Percentiles rank a stretch among this genome's conserved stretches.
phyloP scores from a whole-genome alignment of 371 early-diverging fungal species.

The Funneliformis caledonium region DNA sequence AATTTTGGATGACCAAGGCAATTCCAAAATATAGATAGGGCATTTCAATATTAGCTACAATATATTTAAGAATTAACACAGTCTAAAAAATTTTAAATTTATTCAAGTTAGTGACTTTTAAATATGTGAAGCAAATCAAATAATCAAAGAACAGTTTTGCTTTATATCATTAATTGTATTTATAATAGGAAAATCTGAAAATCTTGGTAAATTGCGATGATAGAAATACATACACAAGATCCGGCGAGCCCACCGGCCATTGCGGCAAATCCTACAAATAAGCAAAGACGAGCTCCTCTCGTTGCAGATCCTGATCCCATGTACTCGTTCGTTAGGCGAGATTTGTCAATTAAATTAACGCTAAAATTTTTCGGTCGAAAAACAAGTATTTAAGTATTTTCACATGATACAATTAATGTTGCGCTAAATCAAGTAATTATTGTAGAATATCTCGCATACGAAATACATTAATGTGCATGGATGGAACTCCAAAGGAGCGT shows the following conservation, averaged over 20 bases:
- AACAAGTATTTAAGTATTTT: neutral
- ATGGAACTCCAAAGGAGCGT: no score
- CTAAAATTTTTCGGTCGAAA: constrained; percentile 38
- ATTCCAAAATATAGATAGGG: constrained; percentile 67
- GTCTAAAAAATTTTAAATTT: constrained; percentile 50
- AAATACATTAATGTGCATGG: no score
- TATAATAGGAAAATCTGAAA: neutral
- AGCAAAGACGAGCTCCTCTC: constrained; percentile 63
- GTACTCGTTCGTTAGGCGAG: constrained; percentile 52
- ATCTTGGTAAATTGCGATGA: neutral
- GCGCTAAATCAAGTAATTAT: no score
- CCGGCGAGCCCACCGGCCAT: constrained; percentile 78
- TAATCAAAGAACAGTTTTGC: no score
- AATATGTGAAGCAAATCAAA: no score
- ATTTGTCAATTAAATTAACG: constrained; percentile 55
- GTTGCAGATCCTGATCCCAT: constrained; percentile 53
- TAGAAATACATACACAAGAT: constrained; percentile 58
- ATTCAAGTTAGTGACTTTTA: no score
- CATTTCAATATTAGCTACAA: constrained; percentile 59
- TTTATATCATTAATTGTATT: no score
- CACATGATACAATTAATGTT: no score
- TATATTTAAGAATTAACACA: constrained; percentile 70
- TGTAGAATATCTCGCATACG: no score
- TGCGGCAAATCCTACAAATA: constrained; percentile 76
- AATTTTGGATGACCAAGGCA: constrained; percentile 64